Evolutionary conservation across 805 yeast genomes (phyloP).

Genomic region (Candida suzukii): DNA sequence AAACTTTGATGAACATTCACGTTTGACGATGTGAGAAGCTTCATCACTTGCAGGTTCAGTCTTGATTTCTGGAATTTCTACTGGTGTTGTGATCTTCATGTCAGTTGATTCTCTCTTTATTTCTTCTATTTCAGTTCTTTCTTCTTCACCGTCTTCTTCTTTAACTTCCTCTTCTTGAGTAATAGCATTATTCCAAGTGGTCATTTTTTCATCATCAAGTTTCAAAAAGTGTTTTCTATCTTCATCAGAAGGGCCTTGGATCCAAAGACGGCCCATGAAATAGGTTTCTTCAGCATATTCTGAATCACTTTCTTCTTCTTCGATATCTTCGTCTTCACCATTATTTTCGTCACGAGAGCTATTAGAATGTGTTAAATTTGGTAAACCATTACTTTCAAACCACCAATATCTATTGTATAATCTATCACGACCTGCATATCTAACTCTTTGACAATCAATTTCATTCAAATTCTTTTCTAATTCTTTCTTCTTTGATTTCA

Average conservation of each 20-base stretch:
- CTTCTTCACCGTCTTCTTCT: neutral
- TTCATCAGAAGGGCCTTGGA: conserved; percentile 74
- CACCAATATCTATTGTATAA: conserved; percentile 89
- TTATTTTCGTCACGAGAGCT: conserved; percentile 18
- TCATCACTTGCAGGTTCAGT: neutral
- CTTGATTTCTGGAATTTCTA: neutral
- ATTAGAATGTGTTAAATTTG: conserved; percentile 27
- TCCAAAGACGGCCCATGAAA: conserved; percentile 79
- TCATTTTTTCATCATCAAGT: conserved; percentile 32
- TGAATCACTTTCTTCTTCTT: conserved; percentile 32
- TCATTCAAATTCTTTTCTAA: conserved; percentile 59
- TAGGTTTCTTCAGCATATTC: conserved; percentile 51
- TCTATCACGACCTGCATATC: conserved; percentile 75
- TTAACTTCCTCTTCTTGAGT: conserved; percentile 1
- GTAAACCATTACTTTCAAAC: conserved; percentile 84
- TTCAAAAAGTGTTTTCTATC: conserved; percentile 27
- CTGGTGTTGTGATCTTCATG: too few relatives aligned
- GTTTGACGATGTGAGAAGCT: neutral
- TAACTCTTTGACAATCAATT: conserved; percentile 70
- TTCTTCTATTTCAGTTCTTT: too few relatives aligned
- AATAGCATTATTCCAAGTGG: conserved; percentile 16
- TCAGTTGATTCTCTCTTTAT: too few relatives aligned
- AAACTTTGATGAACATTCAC: conserved; percentile 6
- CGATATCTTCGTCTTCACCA: conserved; percentile 28
- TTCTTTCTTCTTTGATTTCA: conserved; percentile 40